phyloP scores from a whole-genome alignment of 2,329 filamentous ascomycete genomes.

The Stagonosporopsis chrysanthemi region DNA sequence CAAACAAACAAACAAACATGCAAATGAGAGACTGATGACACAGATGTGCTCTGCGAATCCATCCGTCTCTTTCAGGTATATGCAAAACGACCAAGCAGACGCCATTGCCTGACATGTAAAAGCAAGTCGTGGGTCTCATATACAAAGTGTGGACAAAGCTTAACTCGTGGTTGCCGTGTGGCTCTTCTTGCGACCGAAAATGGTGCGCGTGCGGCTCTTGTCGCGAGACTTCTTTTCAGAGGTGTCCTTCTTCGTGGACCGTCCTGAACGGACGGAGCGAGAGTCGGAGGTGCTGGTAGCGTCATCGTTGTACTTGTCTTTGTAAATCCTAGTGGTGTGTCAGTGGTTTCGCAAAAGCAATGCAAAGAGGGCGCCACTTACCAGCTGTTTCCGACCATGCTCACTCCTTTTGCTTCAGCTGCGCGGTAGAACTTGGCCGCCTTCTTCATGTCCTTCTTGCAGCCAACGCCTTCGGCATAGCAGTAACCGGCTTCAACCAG shows the following conservation, averaged over 20 bases:
- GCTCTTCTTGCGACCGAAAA: slow-evolving; percentile 71
- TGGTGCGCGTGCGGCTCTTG: slow-evolving; percentile 77
- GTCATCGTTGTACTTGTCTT: slow-evolving; percentile 80
- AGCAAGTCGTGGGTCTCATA: slow-evolving; percentile 45
- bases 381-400: slow-evolving; percentile 98
- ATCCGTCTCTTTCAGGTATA: slow-evolving; percentile 31
- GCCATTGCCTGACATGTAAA: slow-evolving; percentile 43
- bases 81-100: slow-evolving; percentile 40
- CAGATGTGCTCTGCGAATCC: background rate
- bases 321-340: slow-evolving; percentile 78
- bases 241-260: slow-evolving; percentile 52
- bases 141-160: slow-evolving; percentile 26
- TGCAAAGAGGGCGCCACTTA: slow-evolving; percentile 60
- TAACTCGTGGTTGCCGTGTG: slow-evolving; percentile 27
- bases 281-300: slow-evolving; percentile 41
- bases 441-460: slow-evolving; percentile 95
- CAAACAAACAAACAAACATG: slow-evolving; percentile 7
- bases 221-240: slow-evolving; percentile 70
- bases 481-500: slow-evolving; percentile 95
- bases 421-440: slow-evolving; percentile 88
- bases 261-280: slow-evolving; percentile 57
- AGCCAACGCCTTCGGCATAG: slow-evolving; percentile 91
- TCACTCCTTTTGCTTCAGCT: slow-evolving; percentile 92
- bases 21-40: background rate
- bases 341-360: slow-evolving; percentile 5